Evolutionary conservation across 2,329 filamentous ascomycete species (phyloP).

Genomic region (Calonectria naviculata): DNA sequence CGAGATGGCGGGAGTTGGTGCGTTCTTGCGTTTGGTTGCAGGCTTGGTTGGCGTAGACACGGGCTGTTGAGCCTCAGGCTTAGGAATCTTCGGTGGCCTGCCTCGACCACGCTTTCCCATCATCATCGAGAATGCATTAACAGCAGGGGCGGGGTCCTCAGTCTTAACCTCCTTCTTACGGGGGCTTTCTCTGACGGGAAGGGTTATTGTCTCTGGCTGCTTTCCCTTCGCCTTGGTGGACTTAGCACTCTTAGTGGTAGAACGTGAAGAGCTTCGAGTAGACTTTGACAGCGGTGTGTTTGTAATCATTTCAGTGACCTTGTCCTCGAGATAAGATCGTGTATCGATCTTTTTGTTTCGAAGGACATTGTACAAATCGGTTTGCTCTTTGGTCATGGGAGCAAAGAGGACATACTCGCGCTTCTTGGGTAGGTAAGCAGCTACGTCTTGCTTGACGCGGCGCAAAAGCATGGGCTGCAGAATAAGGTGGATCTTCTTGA

Average conservation of each 20-base stretch:
- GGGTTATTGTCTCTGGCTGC: conserved; percentile 37
- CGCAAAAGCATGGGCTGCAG: conserved; percentile 91
- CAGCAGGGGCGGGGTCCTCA: conserved; percentile 26
- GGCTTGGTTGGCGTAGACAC: conserved; percentile 32
- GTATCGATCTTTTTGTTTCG: conserved; percentile 68
- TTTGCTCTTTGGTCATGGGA: conserved; percentile 89
- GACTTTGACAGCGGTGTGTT: conserved; percentile 42
- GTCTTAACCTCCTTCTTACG: conserved; percentile 42
- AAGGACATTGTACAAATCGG: conserved; percentile 83
- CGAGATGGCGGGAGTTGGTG: conserved; percentile 45
- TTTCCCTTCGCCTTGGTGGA: neutral
- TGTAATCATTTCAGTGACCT: conserved; percentile 74
- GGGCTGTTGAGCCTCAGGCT: conserved; percentile 27
- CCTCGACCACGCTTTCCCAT: conserved; percentile 56
- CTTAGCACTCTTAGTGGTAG: conserved; percentile 38
- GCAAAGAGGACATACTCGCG: conserved; percentile 96
- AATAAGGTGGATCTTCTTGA: conserved; percentile 88
- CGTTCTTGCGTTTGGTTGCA: conserved; percentile 46
- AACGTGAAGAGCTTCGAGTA: conserved; percentile 49
- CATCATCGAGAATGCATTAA: conserved; percentile 65
- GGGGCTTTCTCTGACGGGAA: conserved; percentile 51
- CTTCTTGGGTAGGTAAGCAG: conserved; percentile 92
- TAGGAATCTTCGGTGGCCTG: conserved; percentile 38
- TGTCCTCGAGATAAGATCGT: conserved; percentile 84
- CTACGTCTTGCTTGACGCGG: conserved; percentile 92